Evolutionary conservation across 2,329 filamentous ascomycete species (phyloP).

Genomic region (Aspergillus glaucus): DNA sequence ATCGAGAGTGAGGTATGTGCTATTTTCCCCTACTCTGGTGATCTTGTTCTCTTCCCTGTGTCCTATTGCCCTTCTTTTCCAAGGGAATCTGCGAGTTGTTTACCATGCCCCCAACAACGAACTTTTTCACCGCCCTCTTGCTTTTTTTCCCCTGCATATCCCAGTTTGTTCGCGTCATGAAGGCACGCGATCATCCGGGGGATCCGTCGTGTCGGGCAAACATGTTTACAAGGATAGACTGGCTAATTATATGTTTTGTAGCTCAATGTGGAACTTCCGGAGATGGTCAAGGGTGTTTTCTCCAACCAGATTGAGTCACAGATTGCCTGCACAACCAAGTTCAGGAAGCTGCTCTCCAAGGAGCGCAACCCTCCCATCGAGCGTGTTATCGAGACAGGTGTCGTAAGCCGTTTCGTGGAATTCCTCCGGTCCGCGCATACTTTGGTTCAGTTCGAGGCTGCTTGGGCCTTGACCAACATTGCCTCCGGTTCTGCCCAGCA

Average conservation of each 20-base stretch:
- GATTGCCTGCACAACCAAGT: slow-evolving; percentile 96
- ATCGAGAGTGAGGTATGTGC: slow-evolving; percentile 88
- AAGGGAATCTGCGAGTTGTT: slow-evolving; percentile 19
- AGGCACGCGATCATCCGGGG: slow-evolving; percentile 2
- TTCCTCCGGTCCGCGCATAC: slow-evolving; percentile 97
- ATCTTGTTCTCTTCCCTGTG: slow-evolving; percentile 1
- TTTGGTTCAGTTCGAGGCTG: slow-evolving; percentile 96
- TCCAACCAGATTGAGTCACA: slow-evolving; percentile 97
- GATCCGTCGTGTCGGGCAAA: neutral
- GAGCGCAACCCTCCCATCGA: slow-evolving; percentile 99
- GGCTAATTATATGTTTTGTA: slow-evolving; percentile 37
- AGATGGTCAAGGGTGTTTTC: slow-evolving; percentile 97
- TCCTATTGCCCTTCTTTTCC: slow-evolving; percentile 1
- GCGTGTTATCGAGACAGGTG: slow-evolving; percentile 97
- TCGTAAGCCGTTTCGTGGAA: slow-evolving; percentile 94
- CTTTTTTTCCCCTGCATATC: slow-evolving; percentile 21
- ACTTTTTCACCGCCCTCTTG: slow-evolving; percentile 31
- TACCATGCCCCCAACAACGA: slow-evolving; percentile 16
- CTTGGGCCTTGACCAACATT: slow-evolving; percentile 98
- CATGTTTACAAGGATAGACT: slow-evolving; percentile 3
- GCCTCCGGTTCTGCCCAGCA: slow-evolving; percentile 94
- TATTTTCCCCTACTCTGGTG: slow-evolving; percentile 14
- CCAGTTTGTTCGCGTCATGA: neutral
- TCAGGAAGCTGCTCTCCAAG: slow-evolving; percentile 95
- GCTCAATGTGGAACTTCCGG: slow-evolving; percentile 95